Evolutionary conservation across 257 asterid genomes (phyloP).

Genomic region (Verbascum thapsus): DNA sequence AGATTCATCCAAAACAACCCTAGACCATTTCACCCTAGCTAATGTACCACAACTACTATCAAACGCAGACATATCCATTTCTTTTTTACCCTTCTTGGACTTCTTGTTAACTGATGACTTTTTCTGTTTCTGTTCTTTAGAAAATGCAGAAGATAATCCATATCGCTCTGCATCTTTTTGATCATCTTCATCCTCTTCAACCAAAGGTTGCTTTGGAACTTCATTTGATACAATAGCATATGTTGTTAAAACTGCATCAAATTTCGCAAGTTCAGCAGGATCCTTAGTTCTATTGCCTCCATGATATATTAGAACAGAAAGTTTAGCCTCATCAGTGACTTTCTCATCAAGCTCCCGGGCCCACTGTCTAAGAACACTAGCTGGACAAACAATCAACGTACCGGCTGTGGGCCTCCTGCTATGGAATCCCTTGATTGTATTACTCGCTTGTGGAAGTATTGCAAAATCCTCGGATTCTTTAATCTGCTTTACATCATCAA

Average conservation of each 20-base stretch:
- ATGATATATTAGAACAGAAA: conserved; percentile 73
- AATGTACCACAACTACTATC: conserved; percentile 80
- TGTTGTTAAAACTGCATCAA: conserved; percentile 89
- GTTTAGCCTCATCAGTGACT: conserved; percentile 54
- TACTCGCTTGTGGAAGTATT: conserved; percentile 55
- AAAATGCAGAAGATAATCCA: conserved; percentile 78
- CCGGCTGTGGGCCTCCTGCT: conserved; percentile 88
- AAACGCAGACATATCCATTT: conserved; percentile 51
- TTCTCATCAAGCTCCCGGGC: conserved; percentile 86
- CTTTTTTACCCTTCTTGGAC: conserved; percentile 67
- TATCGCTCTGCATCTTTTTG: conserved; percentile 60
- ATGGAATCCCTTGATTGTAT: conserved; percentile 46
- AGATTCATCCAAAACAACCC: conserved; percentile 96
- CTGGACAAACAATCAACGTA: conserved; percentile 95
- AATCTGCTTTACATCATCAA: conserved; percentile 43
- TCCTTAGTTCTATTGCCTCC: conserved; percentile 83
- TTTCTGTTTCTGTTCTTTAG: conserved; percentile 58
- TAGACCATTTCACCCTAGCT: conserved; percentile 88
- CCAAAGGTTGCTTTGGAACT: conserved; percentile 89
- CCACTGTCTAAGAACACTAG: conserved; percentile 99
- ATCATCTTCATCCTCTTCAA: conserved; percentile 83
- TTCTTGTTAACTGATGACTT: conserved; percentile 59
- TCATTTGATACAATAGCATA: conserved; percentile 91
- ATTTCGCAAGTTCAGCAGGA: conserved; percentile 70
- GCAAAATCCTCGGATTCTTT: conserved; percentile 53